phyloP scores from a whole-genome alignment of 352 stramenopile species.

The Pythium phragmiticola region DNA sequence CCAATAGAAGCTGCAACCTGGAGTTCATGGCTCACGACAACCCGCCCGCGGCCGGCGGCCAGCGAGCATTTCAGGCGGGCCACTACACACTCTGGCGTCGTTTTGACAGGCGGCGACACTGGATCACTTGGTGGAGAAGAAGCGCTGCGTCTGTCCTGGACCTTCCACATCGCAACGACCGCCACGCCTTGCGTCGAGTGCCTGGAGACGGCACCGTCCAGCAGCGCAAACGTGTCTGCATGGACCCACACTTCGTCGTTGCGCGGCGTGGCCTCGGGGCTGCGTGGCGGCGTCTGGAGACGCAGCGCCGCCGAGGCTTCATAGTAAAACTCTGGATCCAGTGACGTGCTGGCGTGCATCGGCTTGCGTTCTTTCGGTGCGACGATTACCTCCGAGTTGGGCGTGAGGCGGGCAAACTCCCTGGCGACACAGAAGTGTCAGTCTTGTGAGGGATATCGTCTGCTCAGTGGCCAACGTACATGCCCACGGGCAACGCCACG shows the following conservation, averaged over 20 bases:
- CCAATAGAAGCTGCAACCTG: constrained; percentile 23
- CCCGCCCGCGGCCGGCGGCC: constrained; percentile 32
- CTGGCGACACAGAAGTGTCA: constrained; percentile 26
- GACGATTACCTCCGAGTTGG: constrained; percentile 74
- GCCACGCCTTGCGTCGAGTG: not conserved
- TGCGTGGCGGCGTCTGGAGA: constrained; percentile 37
- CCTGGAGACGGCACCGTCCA: constrained; percentile 53
- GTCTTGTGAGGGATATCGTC: not conserved
- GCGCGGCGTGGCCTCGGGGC: not conserved
- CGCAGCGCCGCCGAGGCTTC: constrained; percentile 50
- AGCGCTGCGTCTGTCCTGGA: constrained; percentile 5
- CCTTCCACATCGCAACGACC: constrained; percentile 23
- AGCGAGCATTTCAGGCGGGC: constrained; percentile 37
- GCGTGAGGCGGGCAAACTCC: constrained; percentile 63
- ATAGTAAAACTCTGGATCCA: constrained; percentile 59
- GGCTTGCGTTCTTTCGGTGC: constrained; percentile 65
- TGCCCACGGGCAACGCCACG: constrained; percentile 53
- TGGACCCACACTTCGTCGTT: constrained; percentile 71
- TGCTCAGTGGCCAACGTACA: constrained; percentile 37
- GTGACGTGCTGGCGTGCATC: constrained; percentile 24
- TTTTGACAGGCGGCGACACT: not conserved
- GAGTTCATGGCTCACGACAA: constrained; percentile 38
- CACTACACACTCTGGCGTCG: constrained; percentile 5
- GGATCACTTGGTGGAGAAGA: not conserved
- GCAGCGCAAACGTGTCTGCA: constrained; percentile 48